Percentiles rank a stretch among this genome's conserved stretches.
Conservation (phyloP, 257 asterid species). For the Solanum boliviense region DNA sequence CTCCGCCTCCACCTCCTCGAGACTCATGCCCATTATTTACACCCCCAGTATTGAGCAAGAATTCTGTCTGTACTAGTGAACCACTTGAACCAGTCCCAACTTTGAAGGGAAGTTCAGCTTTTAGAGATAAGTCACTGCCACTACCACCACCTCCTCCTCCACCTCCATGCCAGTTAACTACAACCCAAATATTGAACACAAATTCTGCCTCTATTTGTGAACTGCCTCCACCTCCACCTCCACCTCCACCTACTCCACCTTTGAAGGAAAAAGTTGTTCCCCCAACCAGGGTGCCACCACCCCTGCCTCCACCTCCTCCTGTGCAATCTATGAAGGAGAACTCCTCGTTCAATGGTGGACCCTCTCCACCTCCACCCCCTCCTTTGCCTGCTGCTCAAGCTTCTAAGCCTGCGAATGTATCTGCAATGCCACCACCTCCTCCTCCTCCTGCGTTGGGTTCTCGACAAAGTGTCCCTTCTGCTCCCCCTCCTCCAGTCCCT, state of each 20-base stretch:
- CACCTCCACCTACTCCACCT: constrained; percentile 9
- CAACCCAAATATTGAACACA: constrained; percentile 13
- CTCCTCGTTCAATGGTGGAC: constrained; percentile 6
- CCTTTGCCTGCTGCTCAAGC: constrained; percentile 21
- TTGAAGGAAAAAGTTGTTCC: not conserved
- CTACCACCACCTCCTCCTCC: constrained; percentile 36
- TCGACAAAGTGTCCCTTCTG: constrained; percentile 29
- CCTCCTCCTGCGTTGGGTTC: constrained; percentile 21
- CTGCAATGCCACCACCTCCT: constrained; percentile 36
- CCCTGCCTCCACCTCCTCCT: constrained; percentile 16
- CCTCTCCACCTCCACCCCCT: constrained; percentile 28
- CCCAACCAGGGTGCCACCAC: not conserved
- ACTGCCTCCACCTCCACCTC: constrained; percentile 13
- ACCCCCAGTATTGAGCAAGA: constrained; percentile 10
- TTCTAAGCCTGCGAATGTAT: constrained; percentile 14
- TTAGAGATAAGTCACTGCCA: constrained; percentile 13
- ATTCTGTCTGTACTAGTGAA: not conserved
- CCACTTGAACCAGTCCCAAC: constrained; percentile 18
- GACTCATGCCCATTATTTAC: not conserved
- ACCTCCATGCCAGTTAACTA: constrained; percentile 10
- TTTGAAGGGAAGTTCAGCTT: constrained; percentile 15
- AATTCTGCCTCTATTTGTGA: constrained; percentile 11
- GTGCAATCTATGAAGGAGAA: constrained; percentile 5
- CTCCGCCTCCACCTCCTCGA: not conserved
- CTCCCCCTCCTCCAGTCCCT: constrained; percentile 59